Base-by-base conservation (phyloP, 2,329 filamentous ascomycete species). In the Hymenoscyphus occultus region DNA sequence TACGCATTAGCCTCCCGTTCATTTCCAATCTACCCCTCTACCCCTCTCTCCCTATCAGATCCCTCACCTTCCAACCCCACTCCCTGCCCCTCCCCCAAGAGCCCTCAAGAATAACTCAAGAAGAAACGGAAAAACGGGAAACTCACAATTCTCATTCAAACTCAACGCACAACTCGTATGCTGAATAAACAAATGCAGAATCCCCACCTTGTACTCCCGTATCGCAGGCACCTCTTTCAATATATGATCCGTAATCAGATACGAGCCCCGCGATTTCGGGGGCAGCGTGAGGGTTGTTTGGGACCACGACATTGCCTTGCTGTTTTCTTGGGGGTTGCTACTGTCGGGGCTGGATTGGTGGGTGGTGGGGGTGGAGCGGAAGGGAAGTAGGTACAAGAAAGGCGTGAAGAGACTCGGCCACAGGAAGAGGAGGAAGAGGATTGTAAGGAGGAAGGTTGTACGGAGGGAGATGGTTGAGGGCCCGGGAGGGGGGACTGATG, bases 141-240 rank as follows among this genome's bases (percentile, higher is more conserved):
- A 51, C 45, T 51, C 14, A 51, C 85, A 89, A 80, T 98, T 98
- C 84, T 99, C 95, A 76, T 99, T 99, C 73, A 99, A 80, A 66
- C 87, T 91, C 62, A 99, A 83, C 13, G 91, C 95, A 78, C 93
- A 97, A 74, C 88, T 92, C 5, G 95, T 99, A 80, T 99, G 95
- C 80, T 99, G 94, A 63, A 98, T 84, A 77, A 98, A 99, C 58
- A 99, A 83, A 77, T 97, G 88, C 68, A 98, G 80, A 67, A 96
- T 79, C 56, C 93, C 93, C 71, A 95, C 86, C 77, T 94, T 94
- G 84, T 96, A 97, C 70, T 86, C 77, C 65, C 83, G 82, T 69
- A 98, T 85, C 78, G 97, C 93, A 3, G 94, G 93, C 0, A 98
- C 80, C 65, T 87, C 81, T 60, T 82, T 80, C 32, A 86, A 71